These are phyloP conservation scores for Cicer yamashitae DNA, from an alignment of 306 rosid species.

Conservation along the genomic window DNA sequence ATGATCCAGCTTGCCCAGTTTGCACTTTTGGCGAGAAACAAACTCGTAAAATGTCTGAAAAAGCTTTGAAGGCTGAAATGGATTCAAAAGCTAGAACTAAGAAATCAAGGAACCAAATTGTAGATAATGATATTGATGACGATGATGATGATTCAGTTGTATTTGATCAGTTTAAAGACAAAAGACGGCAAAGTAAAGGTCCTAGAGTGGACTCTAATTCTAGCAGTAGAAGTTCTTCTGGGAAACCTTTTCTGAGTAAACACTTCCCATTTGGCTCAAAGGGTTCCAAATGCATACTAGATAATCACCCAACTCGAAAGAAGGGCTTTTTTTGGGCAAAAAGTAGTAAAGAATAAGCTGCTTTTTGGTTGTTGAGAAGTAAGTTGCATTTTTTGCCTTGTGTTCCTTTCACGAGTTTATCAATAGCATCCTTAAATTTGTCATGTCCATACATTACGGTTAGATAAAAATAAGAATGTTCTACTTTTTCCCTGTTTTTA, in stretches of 20 bases:
- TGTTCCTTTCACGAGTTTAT: slow-evolving; percentile 39
- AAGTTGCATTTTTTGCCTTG: slow-evolving; percentile 39
- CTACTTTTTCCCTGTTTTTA: slow-evolving; percentile 11
- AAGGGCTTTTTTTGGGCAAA: slow-evolving; percentile 96
- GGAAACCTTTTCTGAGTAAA: slow-evolving; percentile 76
- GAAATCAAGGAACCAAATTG: slow-evolving; percentile 64
- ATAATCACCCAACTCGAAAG: slow-evolving; percentile 64
- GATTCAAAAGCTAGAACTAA: slow-evolving; percentile 68
- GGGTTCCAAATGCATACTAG: slow-evolving; percentile 61
- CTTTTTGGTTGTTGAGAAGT: slow-evolving; percentile 58
- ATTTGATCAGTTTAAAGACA: slow-evolving; percentile 58
- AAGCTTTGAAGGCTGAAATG: slow-evolving; percentile 76
- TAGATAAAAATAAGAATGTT: background rate
- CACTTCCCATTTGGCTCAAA: slow-evolving; percentile 90
- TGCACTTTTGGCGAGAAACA: slow-evolving; percentile 87
- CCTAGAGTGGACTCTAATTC: slow-evolving; percentile 68
- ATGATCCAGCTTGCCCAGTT: slow-evolving; percentile 87
- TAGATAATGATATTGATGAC: slow-evolving; percentile 64
- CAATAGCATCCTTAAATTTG: slow-evolving; percentile 29
- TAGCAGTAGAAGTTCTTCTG: slow-evolving; percentile 64
- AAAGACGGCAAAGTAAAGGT: slow-evolving; percentile 55
- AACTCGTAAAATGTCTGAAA: slow-evolving; percentile 67
- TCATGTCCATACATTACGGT: slow-evolving; percentile 16
- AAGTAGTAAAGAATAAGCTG: slow-evolving; percentile 67
- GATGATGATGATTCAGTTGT: slow-evolving; percentile 50